A percentile compares a stretch with the other conserved stretches of the same genome.
Conservation (phyloP, 2,329 filamentous ascomycete genomes). For the Venturia nashicola region DNA sequence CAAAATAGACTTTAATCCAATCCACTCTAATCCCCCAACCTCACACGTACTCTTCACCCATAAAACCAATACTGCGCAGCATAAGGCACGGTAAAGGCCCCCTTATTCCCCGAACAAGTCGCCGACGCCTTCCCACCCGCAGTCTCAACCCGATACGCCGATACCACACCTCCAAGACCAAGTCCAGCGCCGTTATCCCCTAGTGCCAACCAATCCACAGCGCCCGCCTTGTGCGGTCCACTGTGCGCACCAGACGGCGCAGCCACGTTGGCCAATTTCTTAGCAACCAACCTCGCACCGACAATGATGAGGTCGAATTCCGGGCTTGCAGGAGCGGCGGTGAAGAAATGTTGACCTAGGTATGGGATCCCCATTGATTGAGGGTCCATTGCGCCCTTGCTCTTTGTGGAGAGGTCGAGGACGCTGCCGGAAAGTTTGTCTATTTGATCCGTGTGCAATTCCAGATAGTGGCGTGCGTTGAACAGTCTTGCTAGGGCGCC, state of each 20-base stretch:
- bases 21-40: neutral
- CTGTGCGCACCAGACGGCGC: conserved; percentile 36
- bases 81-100: conserved; percentile 29
- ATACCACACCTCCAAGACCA: conserved; percentile 28
- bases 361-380: conserved; percentile 16
- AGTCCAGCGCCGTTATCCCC: conserved; percentile 23
- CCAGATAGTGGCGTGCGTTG: conserved; percentile 44
- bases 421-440: conserved; percentile 1
- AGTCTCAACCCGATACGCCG: conserved; percentile 36
- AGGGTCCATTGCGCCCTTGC: neutral
- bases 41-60: conserved; percentile 13
- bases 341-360: conserved; percentile 59
- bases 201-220: conserved; percentile 36
- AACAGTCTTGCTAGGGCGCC: conserved; percentile 50
- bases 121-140: conserved; percentile 31
- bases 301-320: conserved; percentile 44
- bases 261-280: conserved; percentile 37
- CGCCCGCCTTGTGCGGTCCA: conserved; percentile 24
- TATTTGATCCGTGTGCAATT: conserved; percentile 17
- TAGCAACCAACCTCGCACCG: conserved; percentile 29
- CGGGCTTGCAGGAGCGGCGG: conserved; percentile 34
- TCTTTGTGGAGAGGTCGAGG: neutral
- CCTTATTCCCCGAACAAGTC: conserved; percentile 23
- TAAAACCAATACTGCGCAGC: conserved; percentile 38
- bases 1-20: neutral